phyloP scores from a whole-genome alignment of 257 asterid genomes.

The Gentiana dahurica region DNA sequence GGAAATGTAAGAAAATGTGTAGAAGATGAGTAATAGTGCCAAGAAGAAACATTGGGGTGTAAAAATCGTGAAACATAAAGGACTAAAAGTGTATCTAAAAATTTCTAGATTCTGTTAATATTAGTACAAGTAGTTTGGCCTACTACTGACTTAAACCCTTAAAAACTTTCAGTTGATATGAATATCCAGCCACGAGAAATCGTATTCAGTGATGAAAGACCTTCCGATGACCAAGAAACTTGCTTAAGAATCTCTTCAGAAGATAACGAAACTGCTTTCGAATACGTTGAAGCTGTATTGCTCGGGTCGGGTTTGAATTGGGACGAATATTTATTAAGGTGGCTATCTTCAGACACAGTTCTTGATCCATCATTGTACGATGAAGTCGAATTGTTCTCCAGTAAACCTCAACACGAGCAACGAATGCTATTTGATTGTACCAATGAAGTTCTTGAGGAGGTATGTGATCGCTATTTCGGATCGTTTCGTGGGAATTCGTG shows the following conservation, averaged over 20 bases:
- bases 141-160: too few species aligned
- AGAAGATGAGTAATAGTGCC: too few species aligned
- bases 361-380: slow-evolving; percentile 70
- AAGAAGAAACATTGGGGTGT: too few species aligned
- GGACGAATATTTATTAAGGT: slow-evolving; percentile 71
- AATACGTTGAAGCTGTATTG: slow-evolving; percentile 94
- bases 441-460: slow-evolving; percentile 55
- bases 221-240: slow-evolving; percentile 34
- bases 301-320: slow-evolving; percentile 93
- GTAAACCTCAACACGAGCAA: slow-evolving; percentile 58
- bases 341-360: slow-evolving; percentile 59
- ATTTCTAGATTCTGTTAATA: too few species aligned
- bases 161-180: slow-evolving; percentile 36
- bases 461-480: slow-evolving; percentile 52
- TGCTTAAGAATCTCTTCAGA: slow-evolving; percentile 49
- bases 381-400: slow-evolving; percentile 86
- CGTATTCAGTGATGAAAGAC: slow-evolving; percentile 49
- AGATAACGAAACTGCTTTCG: slow-evolving; percentile 93
- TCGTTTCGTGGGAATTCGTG: slow-evolving; percentile 26
- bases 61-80: too few species aligned
- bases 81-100: too few species aligned
- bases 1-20: too few species aligned
- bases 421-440: slow-evolving; percentile 78
- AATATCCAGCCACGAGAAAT: slow-evolving; percentile 65
- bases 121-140: too few species aligned